Conservation (phyloP, 306 rosid species). For the Cajanus cajan region DNA sequence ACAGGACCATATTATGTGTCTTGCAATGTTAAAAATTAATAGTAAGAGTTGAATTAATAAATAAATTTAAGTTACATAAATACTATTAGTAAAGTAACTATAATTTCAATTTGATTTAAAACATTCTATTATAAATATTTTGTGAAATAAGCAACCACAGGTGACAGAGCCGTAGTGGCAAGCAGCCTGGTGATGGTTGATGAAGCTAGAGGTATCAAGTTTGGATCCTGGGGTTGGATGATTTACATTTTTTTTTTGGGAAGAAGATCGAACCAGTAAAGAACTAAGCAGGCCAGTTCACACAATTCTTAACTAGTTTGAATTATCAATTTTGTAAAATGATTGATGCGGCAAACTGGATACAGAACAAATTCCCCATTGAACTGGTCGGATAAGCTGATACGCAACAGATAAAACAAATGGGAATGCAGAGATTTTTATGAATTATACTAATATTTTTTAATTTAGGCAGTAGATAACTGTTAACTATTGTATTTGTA, state of each 20-base stretch:
- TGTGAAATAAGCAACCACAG: not conserved
- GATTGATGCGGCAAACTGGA: not conserved
- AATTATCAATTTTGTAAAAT: not conserved
- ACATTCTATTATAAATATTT: not conserved
- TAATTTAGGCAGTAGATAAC: not conserved
- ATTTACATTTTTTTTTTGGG: not conserved
- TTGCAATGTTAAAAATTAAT: not conserved
- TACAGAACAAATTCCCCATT: not conserved
- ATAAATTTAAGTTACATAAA: not conserved
- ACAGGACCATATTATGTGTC: not conserved
- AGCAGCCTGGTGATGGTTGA: not conserved
- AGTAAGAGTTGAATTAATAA: not conserved
- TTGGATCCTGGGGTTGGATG: not conserved
- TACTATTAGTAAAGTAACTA: not conserved
- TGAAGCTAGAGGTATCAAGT: not conserved
- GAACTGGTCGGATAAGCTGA: not conserved
- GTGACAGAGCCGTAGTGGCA: not conserved
- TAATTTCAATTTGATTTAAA: not conserved
- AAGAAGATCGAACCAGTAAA: not conserved
- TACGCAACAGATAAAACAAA: not conserved
- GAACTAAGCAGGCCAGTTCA: not conserved
- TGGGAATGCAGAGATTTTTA: not conserved
- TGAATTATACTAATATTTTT: not conserved
- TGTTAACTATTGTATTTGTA: constrained; percentile 10
- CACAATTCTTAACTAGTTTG: not conserved